phyloP scores from a whole-genome alignment of 176 grass and related monocot species.

The Aegilops speltoides region DNA sequence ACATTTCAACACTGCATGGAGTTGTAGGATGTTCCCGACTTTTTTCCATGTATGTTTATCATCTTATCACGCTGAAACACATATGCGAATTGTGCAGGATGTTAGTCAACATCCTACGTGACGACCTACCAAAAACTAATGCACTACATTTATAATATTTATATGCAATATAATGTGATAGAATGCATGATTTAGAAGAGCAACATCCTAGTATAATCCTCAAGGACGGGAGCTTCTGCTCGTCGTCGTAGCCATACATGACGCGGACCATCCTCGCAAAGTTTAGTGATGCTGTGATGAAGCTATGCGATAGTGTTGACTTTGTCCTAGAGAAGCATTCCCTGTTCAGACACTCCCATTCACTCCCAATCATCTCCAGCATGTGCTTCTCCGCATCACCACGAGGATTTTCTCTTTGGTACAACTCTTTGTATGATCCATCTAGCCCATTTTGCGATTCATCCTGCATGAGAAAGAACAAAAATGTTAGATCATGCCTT shows the following conservation, averaged over 20 bases:
- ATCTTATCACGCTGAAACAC: neutral
- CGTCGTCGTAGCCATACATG: conserved; percentile 32
- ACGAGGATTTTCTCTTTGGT: conserved; percentile 56
- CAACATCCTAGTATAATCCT: conserved; percentile 41
- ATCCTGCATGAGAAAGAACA: conserved; percentile 32
- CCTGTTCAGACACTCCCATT: conserved; percentile 65
- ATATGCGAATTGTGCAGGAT: neutral
- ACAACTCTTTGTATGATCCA: conserved; percentile 59
- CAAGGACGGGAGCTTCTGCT: conserved; percentile 38
- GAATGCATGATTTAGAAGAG: neutral
- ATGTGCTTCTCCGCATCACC: conserved; percentile 38
- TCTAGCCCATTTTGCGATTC: conserved; percentile 65
- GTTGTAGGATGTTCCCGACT: too few relatives aligned
- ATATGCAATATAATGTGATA: neutral
- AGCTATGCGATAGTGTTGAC: conserved; percentile 19
- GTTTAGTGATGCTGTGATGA: conserved; percentile 24
- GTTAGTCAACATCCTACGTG: neutral
- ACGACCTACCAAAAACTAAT: neutral
- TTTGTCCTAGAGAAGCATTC: conserved; percentile 38
- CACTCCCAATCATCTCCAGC: conserved; percentile 26
- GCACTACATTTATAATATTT: neutral
- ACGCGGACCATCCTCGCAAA: conserved; percentile 48
- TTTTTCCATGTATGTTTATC: too few relatives aligned
- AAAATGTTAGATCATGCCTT: neutral
- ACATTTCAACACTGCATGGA: too few relatives aligned